Conservation (phyloP, 2,329 filamentous ascomycete genomes). For the Passalora sequoiae region DNA sequence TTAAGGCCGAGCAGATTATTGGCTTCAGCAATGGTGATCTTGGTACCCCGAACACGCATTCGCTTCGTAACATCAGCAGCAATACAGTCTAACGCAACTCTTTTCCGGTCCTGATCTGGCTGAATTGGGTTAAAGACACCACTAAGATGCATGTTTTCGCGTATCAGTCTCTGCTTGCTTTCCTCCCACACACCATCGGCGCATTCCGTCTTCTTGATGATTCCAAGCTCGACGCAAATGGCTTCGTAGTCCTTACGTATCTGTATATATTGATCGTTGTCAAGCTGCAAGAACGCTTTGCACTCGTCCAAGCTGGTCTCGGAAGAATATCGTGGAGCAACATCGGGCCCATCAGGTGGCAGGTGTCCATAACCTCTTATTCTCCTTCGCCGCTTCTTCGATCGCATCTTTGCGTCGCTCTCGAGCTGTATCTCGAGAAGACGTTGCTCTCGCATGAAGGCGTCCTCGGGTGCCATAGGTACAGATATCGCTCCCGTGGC, state of each 20-base stretch:
- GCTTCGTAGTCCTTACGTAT: slow-evolving; percentile 62
- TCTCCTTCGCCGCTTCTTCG: slow-evolving; percentile 62
- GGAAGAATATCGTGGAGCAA: slow-evolving; percentile 67
- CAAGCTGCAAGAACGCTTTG: slow-evolving; percentile 62
- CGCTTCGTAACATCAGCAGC: slow-evolving; percentile 78
- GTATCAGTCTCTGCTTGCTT: slow-evolving; percentile 62
- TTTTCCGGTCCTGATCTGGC: slow-evolving; percentile 56
- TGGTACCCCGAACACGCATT: slow-evolving; percentile 59
- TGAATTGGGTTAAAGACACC: slow-evolving; percentile 53
- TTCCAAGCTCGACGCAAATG: slow-evolving; percentile 62
- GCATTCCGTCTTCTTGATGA: slow-evolving; percentile 71
- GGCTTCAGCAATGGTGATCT: slow-evolving; percentile 69
- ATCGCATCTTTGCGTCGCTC: slow-evolving; percentile 56
- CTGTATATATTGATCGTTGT: slow-evolving; percentile 58
- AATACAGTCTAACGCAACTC: slow-evolving; percentile 69
- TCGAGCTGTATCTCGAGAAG: slow-evolving; percentile 37
- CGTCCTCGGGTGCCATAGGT: slow-evolving; percentile 19
- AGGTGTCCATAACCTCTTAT: slow-evolving; percentile 64
- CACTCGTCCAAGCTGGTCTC: slow-evolving; percentile 78
- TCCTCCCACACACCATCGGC: slow-evolving; percentile 69
- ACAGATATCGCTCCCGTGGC: slow-evolving; percentile 1
- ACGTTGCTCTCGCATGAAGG: slow-evolving; percentile 20
- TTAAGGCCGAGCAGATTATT: slow-evolving; percentile 68
- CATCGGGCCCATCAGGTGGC: slow-evolving; percentile 60
- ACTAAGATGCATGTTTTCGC: slow-evolving; percentile 60